Conservation (phyloP, 805 yeast genomes). For the Saturnispora serradocipensis region DNA sequence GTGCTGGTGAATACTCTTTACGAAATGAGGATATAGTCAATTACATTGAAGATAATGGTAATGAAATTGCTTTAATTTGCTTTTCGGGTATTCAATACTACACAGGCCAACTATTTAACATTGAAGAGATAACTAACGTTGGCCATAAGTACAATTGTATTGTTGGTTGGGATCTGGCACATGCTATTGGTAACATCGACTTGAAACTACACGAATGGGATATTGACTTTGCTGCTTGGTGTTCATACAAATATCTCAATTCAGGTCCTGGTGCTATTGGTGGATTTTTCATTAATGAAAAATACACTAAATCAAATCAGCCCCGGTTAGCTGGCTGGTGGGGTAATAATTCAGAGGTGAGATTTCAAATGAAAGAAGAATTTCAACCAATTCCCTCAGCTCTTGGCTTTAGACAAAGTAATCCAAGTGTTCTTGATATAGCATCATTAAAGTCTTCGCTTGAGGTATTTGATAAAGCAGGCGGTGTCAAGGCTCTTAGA, state of each 20-base stretch:
- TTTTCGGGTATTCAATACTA: slow-evolving; percentile 88
- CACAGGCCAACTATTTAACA: slow-evolving; percentile 82
- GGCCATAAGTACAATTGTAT: slow-evolving; percentile 47
- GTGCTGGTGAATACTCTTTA: slow-evolving; percentile 46
- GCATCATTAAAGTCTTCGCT: slow-evolving; percentile 64
- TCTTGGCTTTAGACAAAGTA: slow-evolving; percentile 79
- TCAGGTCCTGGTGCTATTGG: slow-evolving; percentile 93
- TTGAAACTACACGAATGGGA: slow-evolving; percentile 75
- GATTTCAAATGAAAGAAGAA: slow-evolving; percentile 72
- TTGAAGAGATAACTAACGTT: slow-evolving; percentile 53
- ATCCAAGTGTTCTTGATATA: slow-evolving; percentile 81
- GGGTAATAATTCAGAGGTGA: slow-evolving; percentile 66
- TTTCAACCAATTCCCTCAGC: slow-evolving; percentile 84
- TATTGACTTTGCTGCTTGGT: slow-evolving; percentile 92
- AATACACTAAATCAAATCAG: slow-evolving; percentile 23
- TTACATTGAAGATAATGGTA: slow-evolving; percentile 45
- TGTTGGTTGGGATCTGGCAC: slow-evolving; percentile 95
- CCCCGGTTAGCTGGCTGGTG: slow-evolving; percentile 96
- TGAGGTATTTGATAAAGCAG: slow-evolving; percentile 46
- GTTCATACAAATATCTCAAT: slow-evolving; percentile 85
- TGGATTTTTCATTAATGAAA: slow-evolving; percentile 70
- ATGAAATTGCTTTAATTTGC: slow-evolving; percentile 62
- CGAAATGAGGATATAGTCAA: slow-evolving; percentile 54
- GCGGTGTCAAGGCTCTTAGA: slow-evolving; percentile 56
- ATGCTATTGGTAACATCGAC: slow-evolving; percentile 83